Percentiles rank a stretch among this genome's conserved stretches.
Evolutionary conservation across 2,329 filamentous ascomycete species (phyloP).

Genomic region (Xylaria sp.): DNA sequence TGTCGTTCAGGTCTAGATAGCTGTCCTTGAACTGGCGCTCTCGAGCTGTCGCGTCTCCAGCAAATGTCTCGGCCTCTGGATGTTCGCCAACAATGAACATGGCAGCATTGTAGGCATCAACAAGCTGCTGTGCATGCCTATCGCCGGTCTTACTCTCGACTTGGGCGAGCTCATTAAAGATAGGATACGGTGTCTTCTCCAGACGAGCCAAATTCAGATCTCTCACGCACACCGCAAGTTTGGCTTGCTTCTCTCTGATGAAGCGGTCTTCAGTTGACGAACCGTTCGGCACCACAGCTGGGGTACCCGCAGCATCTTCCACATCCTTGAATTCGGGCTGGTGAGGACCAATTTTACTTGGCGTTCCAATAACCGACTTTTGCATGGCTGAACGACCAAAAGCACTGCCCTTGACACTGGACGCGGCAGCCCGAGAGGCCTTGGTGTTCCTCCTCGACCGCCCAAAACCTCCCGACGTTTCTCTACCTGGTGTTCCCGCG

Average conservation of each 20-base stretch:
- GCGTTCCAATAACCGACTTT: slow-evolving; percentile 85
- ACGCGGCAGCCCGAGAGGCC: slow-evolving; percentile 42
- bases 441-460: slow-evolving; percentile 60
- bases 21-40: slow-evolving; percentile 77
- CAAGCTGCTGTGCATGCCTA: slow-evolving; percentile 73
- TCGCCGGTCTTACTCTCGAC: slow-evolving; percentile 75
- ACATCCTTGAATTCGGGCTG: slow-evolving; percentile 72
- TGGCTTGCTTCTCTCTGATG: slow-evolving; percentile 81
- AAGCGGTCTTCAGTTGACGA: slow-evolving; percentile 74
- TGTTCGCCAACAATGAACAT: slow-evolving; percentile 79
- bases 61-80: slow-evolving; percentile 60
- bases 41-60: slow-evolving; percentile 68
- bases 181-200: slow-evolving; percentile 69
- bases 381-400: slow-evolving; percentile 72
- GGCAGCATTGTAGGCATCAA: slow-evolving; percentile 83
- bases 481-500: slow-evolving; percentile 47
- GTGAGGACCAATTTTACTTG: slow-evolving; percentile 70
- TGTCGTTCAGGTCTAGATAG: slow-evolving; percentile 77
- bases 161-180: slow-evolving; percentile 76
- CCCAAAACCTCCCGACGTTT: slow-evolving; percentile 63
- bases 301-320: slow-evolving; percentile 60
- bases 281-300: slow-evolving; percentile 52
- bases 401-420: slow-evolving; percentile 56
- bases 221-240: slow-evolving; percentile 79
- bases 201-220: slow-evolving; percentile 76